phyloP scores from a whole-genome alignment of 2,329 filamentous ascomycete genomes.

The Fusarium acutatum region DNA sequence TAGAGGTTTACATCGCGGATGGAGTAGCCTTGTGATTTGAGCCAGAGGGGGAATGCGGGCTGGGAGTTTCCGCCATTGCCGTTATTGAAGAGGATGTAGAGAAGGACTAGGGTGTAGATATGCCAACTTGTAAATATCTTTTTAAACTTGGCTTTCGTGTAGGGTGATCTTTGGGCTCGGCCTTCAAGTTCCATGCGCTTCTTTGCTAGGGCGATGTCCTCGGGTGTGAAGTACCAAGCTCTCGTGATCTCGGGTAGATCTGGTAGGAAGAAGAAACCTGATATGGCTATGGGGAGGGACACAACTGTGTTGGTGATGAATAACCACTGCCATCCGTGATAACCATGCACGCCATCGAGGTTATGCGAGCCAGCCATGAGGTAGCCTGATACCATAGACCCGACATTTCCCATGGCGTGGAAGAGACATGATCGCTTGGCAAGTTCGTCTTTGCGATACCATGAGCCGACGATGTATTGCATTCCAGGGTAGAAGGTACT shows the following conservation, averaged over 20 bases:
- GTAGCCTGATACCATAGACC: constrained; percentile 44
- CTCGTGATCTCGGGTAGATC: constrained; percentile 42
- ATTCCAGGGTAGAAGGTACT: constrained; percentile 51
- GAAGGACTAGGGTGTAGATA: constrained; percentile 64
- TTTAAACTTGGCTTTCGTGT: constrained; percentile 59
- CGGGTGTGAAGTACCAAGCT: constrained; percentile 42
- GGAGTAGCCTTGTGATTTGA: constrained; percentile 55
- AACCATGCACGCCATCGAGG: constrained; percentile 52
- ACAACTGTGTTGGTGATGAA: constrained; percentile 50
- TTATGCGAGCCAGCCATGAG: constrained; percentile 53
- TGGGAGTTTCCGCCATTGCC: constrained; percentile 56
- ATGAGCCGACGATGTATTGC: constrained; percentile 52
- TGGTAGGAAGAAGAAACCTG: constrained; percentile 45
- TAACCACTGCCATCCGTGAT: constrained; percentile 57
- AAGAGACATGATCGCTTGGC: constrained; percentile 55
- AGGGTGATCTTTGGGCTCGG: constrained; percentile 51
- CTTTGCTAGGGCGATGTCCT: constrained; percentile 41
- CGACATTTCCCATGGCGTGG: constrained; percentile 45
- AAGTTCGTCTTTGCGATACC: constrained; percentile 55
- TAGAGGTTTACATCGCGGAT: constrained; percentile 59
- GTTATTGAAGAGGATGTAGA: constrained; percentile 74
- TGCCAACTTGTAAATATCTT: constrained; percentile 73
- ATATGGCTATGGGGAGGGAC: constrained; percentile 46
- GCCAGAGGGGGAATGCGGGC: constrained; percentile 64
- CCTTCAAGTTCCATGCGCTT: constrained; percentile 52